Evolutionary conservation across 345 rosid genomes (phyloP).

Genomic region (Hibiscus tridactylites): DNA sequence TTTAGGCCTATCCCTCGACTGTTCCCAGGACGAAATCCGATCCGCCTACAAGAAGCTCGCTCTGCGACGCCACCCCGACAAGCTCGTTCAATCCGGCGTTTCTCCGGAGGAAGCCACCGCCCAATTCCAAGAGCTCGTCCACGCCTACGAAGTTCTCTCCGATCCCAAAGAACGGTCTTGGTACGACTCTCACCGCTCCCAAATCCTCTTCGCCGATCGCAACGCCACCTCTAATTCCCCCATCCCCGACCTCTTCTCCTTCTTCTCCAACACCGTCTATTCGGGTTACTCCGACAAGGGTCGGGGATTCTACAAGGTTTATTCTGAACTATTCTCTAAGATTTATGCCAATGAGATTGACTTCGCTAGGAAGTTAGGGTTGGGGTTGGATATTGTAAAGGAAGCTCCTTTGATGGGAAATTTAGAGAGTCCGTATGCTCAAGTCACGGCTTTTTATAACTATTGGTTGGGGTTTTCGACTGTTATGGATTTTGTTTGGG

Average conservation of each 20-base stretch:
- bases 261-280: slow-evolving; percentile 62
- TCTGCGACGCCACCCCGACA: slow-evolving; percentile 92
- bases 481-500: slow-evolving; percentile 92
- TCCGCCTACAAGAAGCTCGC: slow-evolving; percentile 76
- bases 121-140: slow-evolving; percentile 82
- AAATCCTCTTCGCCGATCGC: slow-evolving; percentile 77
- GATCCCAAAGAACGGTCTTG: slow-evolving; percentile 90
- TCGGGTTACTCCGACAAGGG: slow-evolving; percentile 67
- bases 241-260: slow-evolving; percentile 69
- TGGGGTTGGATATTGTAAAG: slow-evolving; percentile 40
- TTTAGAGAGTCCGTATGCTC: slow-evolving; percentile 57
- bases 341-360: slow-evolving; percentile 56
- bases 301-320: slow-evolving; percentile 77
- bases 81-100: slow-evolving; percentile 80
- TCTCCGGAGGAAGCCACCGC: slow-evolving; percentile 80
- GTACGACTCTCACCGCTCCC: slow-evolving; percentile 95
- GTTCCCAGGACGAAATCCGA: slow-evolving; percentile 71
- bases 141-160: slow-evolving; percentile 82
- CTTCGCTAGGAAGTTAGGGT: slow-evolving; percentile 54
- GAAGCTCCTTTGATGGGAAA: slow-evolving; percentile 94
- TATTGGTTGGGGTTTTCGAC: slow-evolving; percentile 80
- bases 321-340: slow-evolving; percentile 56
- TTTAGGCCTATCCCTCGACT: slow-evolving; percentile 50
- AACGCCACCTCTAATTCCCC: slow-evolving; percentile 27
- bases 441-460: slow-evolving; percentile 79